Conservation (phyloP, 805 yeast genomes). For the Wickerhamiella qilinensis region DNA sequence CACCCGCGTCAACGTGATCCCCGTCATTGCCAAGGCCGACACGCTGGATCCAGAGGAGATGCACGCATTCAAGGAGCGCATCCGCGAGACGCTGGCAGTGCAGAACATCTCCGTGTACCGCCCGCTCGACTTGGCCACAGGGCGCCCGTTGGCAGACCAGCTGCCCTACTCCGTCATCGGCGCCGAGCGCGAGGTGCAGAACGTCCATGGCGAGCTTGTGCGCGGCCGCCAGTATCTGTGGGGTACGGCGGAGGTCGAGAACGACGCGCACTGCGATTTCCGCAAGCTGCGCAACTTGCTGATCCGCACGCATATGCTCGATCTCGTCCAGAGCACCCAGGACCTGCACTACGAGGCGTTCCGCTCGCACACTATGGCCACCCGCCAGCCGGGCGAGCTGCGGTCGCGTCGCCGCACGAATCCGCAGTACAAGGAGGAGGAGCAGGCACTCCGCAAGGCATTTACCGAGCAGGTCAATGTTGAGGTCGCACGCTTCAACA, state of each 20-base stretch:
- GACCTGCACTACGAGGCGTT: slow-evolving; percentile 51
- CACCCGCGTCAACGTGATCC: slow-evolving; percentile 62
- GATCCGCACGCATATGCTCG: slow-evolving; percentile 57
- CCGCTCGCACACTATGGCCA: slow-evolving; percentile 40
- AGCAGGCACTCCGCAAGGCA: slow-evolving; percentile 79
- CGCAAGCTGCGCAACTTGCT: slow-evolving; percentile 43
- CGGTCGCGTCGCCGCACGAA: slow-evolving; percentile 34
- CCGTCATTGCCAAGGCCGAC: slow-evolving; percentile 71
- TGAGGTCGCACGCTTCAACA: slow-evolving; percentile 93
- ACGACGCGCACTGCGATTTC: slow-evolving; percentile 66
- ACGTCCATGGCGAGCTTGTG: slow-evolving; percentile 32
- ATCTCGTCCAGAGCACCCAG: slow-evolving; percentile 62
- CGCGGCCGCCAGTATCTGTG: slow-evolving; percentile 68
- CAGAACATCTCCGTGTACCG: slow-evolving; percentile 42
- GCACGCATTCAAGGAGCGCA: slow-evolving; percentile 33
- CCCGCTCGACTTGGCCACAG: slow-evolving; percentile 24
- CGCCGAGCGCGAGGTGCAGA: slow-evolving; percentile 34
- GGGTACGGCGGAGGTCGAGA: slow-evolving; percentile 79
- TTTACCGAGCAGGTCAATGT: slow-evolving; percentile 94
- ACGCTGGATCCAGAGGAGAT: slow-evolving; percentile 46
- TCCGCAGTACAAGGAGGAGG: slow-evolving; percentile 93
- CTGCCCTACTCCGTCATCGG: slow-evolving; percentile 65
- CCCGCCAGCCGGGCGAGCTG: slow-evolving; percentile 29
- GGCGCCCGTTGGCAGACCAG: slow-evolving; percentile 19
- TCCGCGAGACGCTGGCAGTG: slow-evolving; percentile 33